Percentiles rank a stretch among this genome's conserved stretches.
Conservation (phyloP, 306 rosid species). For the Acacia melanoxylon region DNA sequence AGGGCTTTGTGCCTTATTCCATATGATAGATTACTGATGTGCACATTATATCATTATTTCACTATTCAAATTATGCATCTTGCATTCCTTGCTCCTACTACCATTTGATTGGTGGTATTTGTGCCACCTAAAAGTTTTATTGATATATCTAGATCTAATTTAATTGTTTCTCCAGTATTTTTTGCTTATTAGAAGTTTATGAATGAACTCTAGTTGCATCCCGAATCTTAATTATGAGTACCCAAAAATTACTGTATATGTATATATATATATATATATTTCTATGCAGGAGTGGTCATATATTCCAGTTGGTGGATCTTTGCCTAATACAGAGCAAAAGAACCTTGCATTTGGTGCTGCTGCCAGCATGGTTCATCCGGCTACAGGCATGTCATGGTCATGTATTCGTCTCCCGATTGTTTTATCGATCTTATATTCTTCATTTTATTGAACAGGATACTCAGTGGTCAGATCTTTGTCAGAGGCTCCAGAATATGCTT, state of each 20-base stretch:
- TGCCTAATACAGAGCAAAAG: conserved; percentile 94
- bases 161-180: neutral
- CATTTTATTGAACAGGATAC: conserved; percentile 61
- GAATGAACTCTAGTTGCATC: neutral
- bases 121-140: conserved; percentile 7
- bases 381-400: conserved; percentile 62
- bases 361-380: conserved; percentile 99
- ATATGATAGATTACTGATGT: neutral
- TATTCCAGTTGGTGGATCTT: conserved; percentile 97
- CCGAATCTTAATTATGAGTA: conserved; percentile 22
- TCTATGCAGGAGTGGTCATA: conserved; percentile 90
- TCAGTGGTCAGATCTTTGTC: conserved; percentile 98
- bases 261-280: conserved; percentile 14
- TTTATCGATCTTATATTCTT: conserved; percentile 27
- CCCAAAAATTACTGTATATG: conserved; percentile 12
- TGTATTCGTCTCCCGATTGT: conserved; percentile 10
- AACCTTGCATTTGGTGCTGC: conserved; percentile 99
- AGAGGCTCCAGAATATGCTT: conserved; percentile 94
- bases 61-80: neutral
- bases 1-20: neutral
- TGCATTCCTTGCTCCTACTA: neutral
- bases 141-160: conserved; percentile 2
- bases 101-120: conserved; percentile 10
- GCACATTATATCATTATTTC: conserved; percentile 4
- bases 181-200: neutral